Conservation (phyloP, 2,329 filamentous ascomycete genomes). For the Aspergillus transmontanensis region DNA sequence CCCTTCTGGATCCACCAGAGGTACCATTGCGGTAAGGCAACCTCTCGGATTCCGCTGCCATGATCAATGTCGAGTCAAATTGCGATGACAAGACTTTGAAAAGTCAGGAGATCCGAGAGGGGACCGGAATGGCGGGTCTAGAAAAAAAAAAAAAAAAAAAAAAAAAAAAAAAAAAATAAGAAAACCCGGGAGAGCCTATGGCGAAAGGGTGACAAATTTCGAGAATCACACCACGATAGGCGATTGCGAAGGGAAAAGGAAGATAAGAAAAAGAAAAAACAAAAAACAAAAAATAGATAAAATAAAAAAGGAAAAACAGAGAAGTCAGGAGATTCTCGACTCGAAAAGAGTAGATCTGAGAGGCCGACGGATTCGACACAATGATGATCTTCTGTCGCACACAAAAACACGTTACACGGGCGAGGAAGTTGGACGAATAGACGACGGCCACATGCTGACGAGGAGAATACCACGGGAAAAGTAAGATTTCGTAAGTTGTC, state of each 20-base stretch:
- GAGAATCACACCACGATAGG: too few relatives aligned
- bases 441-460: constrained; percentile 39
- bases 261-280: constrained; percentile 4
- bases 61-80: constrained; percentile 32
- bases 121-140: constrained; percentile 26
- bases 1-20: constrained; percentile 31
- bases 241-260: too few relatives aligned
- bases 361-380: constrained; percentile 18
- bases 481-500: constrained; percentile 1
- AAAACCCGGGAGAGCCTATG: too few relatives aligned
- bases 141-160: constrained; percentile 15
- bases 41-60: constrained; percentile 42
- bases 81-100: constrained; percentile 31
- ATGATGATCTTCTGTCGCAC: constrained; percentile 27
- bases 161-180: not conserved
- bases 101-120: constrained; percentile 41
- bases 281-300: constrained; percentile 4
- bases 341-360: constrained; percentile 19
- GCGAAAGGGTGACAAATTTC: too few relatives aligned
- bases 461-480: not conserved
- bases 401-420: constrained; percentile 40
- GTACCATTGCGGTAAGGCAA: constrained; percentile 36
- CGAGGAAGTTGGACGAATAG: constrained; percentile 34
- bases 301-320: constrained; percentile 4
- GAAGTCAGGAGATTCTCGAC: constrained; percentile 16